Conservation (phyloP, 805 yeast genomes). For the Schizosaccharomyces octosporus region DNA sequence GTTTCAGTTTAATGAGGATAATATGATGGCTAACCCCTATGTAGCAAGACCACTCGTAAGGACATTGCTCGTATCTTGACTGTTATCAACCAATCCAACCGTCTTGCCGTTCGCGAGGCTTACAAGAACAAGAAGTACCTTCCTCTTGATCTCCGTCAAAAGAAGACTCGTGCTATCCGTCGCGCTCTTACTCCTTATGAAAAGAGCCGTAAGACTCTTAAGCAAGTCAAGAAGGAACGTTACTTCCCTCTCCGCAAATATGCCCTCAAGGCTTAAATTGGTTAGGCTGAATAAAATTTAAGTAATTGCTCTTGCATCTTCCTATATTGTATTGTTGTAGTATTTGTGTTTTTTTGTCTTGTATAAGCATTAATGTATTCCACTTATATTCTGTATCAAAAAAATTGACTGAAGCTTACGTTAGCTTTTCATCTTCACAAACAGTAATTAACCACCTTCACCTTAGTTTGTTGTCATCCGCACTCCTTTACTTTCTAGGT, state of each 20-base stretch:
- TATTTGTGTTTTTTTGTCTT: no score
- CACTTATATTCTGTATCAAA: no score
- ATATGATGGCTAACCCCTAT: constrained; percentile 12
- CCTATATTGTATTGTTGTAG: no score
- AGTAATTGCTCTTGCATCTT: no score
- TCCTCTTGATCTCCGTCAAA: constrained; percentile 97
- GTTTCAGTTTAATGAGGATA: not conserved
- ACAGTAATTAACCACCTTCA: no score
- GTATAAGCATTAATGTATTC: no score
- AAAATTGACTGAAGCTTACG: no score
- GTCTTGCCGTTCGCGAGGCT: constrained; percentile 82
- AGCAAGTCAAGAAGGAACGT: constrained; percentile 71
- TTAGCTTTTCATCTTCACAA: no score
- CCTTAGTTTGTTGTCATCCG: no score
- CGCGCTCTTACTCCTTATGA: constrained; percentile 79
- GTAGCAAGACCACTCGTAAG: constrained; percentile 64
- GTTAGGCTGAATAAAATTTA: not conserved
- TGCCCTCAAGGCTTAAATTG: constrained; percentile 56
- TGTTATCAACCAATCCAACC: constrained; percentile 85
- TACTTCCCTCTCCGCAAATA: constrained; percentile 96
- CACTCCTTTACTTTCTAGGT: no score
- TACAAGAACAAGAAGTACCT: constrained; percentile 66
- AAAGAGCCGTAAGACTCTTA: constrained; percentile 56
- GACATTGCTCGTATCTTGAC: constrained; percentile 96
- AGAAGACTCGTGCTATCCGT: constrained; percentile 99